phyloP scores from a whole-genome alignment of 208 protist genomes.

The Acanthamoeba lenticulata region DNA sequence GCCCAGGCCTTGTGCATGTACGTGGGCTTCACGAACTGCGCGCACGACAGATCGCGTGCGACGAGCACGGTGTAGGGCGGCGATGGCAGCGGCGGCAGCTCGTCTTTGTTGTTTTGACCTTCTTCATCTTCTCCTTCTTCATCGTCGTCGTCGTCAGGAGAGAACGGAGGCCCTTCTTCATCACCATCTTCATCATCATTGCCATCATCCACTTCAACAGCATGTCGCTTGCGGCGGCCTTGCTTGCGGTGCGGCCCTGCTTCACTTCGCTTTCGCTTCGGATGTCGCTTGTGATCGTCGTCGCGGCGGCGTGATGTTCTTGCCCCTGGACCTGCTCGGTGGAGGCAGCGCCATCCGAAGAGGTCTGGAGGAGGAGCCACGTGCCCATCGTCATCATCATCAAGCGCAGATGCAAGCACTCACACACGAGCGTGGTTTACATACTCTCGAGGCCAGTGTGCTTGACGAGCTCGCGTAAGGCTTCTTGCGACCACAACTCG shows the following conservation, averaged over 20 bases:
- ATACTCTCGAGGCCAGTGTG: background rate
- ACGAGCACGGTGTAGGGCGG: conserved; percentile 10
- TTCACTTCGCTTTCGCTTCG: too few relatives aligned
- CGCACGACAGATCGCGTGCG: background rate
- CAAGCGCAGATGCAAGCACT: background rate
- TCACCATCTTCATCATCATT: background rate
- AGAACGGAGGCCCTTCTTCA: too few relatives aligned
- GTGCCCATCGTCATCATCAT: background rate
- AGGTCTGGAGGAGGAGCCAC: background rate
- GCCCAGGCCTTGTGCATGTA: background rate
- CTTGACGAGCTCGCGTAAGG: background rate
- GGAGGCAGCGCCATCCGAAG: background rate
- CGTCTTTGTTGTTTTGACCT: background rate
- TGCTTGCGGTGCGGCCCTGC: too few relatives aligned
- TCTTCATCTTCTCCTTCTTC: background rate
- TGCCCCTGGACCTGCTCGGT: too few relatives aligned
- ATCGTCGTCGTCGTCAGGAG: too few relatives aligned
- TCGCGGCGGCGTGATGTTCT: too few relatives aligned
- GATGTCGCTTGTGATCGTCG: too few relatives aligned
- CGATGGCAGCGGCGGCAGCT: background rate
- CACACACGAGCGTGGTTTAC: background rate
- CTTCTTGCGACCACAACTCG: background rate
- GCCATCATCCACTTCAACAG: background rate
- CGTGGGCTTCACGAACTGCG: background rate
- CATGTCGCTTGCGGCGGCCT: too few relatives aligned